Conservation (phyloP, 768 basidiomycete genomes). For the Naganishia randhawae region DNA sequence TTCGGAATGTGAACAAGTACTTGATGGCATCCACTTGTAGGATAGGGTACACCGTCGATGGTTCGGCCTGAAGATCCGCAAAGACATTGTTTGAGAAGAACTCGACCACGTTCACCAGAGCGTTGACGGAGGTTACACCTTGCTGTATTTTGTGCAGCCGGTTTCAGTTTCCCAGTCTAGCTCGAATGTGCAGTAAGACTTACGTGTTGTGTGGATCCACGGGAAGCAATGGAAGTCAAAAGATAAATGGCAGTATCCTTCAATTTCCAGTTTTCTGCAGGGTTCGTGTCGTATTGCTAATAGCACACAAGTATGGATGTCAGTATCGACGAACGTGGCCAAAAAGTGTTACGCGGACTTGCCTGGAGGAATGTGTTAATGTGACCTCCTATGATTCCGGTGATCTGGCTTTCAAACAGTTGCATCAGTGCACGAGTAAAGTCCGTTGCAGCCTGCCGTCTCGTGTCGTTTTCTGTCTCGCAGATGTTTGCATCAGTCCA, state of each 20-base stretch:
- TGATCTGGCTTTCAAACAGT: slow-evolving; percentile 73
- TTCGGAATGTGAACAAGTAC: slow-evolving; percentile 90
- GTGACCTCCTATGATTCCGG: slow-evolving; percentile 79
- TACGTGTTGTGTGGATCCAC: slow-evolving; percentile 80
- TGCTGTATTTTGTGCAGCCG: slow-evolving; percentile 55
- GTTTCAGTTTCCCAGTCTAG: background rate
- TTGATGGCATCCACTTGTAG: slow-evolving; percentile 94
- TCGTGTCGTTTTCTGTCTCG: slow-evolving; percentile 68
- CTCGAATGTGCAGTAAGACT: slow-evolving; percentile 34
- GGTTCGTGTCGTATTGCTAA: slow-evolving; percentile 59
- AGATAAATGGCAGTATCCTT: slow-evolving; percentile 93
- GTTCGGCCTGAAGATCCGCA: slow-evolving; percentile 71
- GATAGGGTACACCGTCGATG: slow-evolving; percentile 74
- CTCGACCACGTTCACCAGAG: slow-evolving; percentile 84
- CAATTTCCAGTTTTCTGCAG: slow-evolving; percentile 70
- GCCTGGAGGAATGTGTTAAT: slow-evolving; percentile 66
- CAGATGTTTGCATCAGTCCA: background rate
- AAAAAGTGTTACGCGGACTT: slow-evolving; percentile 16
- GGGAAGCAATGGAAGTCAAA: slow-evolving; percentile 85
- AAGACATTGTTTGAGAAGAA: slow-evolving; percentile 92
- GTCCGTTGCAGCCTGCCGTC: slow-evolving; percentile 88
- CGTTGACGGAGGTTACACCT: slow-evolving; percentile 89
- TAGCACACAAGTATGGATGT: background rate
- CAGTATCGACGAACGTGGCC: background rate
- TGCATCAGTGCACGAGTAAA: slow-evolving; percentile 88